Base-by-base conservation (phyloP, 768 basidiomycete genomes). In the Rhizopogon sp. region DNA sequence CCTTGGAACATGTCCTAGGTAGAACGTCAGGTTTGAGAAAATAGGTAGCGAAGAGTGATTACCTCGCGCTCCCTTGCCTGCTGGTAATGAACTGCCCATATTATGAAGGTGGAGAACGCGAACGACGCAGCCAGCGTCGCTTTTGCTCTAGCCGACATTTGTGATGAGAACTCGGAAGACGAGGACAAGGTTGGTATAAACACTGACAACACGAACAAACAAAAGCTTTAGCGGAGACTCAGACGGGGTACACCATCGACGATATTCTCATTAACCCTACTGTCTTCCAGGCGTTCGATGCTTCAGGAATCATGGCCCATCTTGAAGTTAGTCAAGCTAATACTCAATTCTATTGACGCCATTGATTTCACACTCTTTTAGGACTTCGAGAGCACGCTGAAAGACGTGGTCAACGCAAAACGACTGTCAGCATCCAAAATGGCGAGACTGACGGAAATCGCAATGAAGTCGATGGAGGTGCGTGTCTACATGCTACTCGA, bases 71-170 rank as follows among this genome's bases (percentile, higher is more conserved):
- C 93, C 63, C 83, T 81, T 14, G 79, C 74, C 66, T 98, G 94
- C 53, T 94, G 82, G 63, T 79, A 88, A 67, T 98, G 95, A 31
- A 98, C 94, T 17, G 83, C 90, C 83, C 86, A 96, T 68, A 98
- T 82, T 28, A 88, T 90, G 39, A 87, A 69, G 2, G 78, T 77
- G 11, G 89, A 83, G 50, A 87, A 63, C 6, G 78, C 61, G 50
- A 90, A 69, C 5, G 94, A 84, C 25, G 77, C 79, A 35, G 75
- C 72, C n/a, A 97, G 77, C 1, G 92, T 90, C 41, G 79, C 72
- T 69, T 88, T 92, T 17, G 94, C 90, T 56, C 76, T 73, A 64
- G 82, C 71, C 62, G 86, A 90, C 88, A 81, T 81, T 44, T 50
- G 49, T 50, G 43, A 37, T 43, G 17, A 52, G 20, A 2, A 20